phyloP scores from a whole-genome alignment of 2,329 filamentous ascomycete genomes.

The Ustilaginoidea virens region DNA sequence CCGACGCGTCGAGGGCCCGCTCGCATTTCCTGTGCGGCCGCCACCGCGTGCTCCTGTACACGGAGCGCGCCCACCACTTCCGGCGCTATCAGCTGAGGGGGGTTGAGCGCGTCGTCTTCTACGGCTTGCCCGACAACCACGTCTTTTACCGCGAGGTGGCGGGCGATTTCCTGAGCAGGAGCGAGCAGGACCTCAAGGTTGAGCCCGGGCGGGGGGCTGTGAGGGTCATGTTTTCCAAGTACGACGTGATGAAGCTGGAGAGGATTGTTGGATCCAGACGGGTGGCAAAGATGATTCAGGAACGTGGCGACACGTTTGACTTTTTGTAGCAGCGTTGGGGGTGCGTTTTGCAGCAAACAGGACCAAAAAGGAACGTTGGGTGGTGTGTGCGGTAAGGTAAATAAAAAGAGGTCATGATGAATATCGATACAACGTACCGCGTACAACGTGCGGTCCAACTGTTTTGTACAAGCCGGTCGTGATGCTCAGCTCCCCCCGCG shows the following conservation, averaged over 20 bases:
- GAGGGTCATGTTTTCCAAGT: conserved; percentile 63
- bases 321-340: too few species aligned
- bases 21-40: conserved; percentile 77
- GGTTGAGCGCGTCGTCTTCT: conserved; percentile 74
- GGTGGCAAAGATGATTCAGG: conserved; percentile 68
- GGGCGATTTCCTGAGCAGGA: conserved; percentile 48
- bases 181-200: conserved; percentile 37
- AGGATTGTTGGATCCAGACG: conserved; percentile 70
- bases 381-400: too few species aligned
- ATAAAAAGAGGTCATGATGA: too few species aligned
- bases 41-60: conserved; percentile 76
- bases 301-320: conserved; percentile 83
- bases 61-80: conserved; percentile 94
- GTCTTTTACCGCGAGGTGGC: conserved; percentile 65
- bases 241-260: conserved; percentile 80
- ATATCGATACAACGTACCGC: too few species aligned
- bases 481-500: too few species aligned
- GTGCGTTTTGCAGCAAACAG: too few species aligned
- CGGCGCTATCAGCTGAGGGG: conserved; percentile 71
- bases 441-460: too few species aligned
- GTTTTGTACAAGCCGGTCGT: too few species aligned
- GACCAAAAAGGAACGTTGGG: not conserved
- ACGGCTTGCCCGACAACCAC: conserved; percentile 79
- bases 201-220: conserved; percentile 45
- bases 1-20: conserved; percentile 68